Percentiles rank a stretch among this genome's conserved stretches.
These are phyloP conservation scores for Medicago ruthenica DNA, from an alignment of 306 rosid genomes.

Conservation along the genomic window DNA sequence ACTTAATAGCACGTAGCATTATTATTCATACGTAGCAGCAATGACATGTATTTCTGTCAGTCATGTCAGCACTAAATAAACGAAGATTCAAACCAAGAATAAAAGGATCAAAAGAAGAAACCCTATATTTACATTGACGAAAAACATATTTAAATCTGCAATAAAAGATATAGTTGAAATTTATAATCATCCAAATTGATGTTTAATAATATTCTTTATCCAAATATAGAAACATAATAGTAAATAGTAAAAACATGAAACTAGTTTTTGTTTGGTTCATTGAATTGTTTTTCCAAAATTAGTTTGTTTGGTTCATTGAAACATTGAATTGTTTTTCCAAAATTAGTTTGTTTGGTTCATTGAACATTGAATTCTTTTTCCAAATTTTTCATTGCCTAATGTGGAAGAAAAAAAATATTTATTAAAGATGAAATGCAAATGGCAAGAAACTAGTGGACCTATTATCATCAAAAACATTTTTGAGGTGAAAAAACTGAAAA, in stretches of 20 bases:
- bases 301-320: too few species aligned
- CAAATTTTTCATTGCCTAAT: too few species aligned
- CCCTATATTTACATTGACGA: neutral
- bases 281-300: slow-evolving; percentile 1
- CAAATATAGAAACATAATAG: neutral
- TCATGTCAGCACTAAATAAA: neutral
- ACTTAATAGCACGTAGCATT: neutral
- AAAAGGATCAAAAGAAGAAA: neutral
- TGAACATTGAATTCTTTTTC: too few species aligned
- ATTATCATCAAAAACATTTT: neutral
- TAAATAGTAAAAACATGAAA: neutral
- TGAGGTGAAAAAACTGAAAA: neutral
- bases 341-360: too few species aligned
- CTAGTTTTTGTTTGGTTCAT: neutral
- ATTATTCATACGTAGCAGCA: neutral
- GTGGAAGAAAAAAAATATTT: too few species aligned
- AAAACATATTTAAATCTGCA: neutral
- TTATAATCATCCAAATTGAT: neutral
- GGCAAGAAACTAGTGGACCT: slow-evolving; percentile 9
- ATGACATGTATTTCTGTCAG: neutral
- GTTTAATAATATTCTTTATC: slow-evolving; percentile 7
- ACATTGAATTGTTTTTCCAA: too few species aligned
- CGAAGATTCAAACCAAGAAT: neutral
- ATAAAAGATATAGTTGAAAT: neutral
- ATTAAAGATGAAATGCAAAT: slow-evolving; percentile 1